Evolutionary conservation across 495 filamentous ascomycete species (phyloP), one percentile per base, ranked within the genome.

Genomic region (Podospora australis): DNA sequence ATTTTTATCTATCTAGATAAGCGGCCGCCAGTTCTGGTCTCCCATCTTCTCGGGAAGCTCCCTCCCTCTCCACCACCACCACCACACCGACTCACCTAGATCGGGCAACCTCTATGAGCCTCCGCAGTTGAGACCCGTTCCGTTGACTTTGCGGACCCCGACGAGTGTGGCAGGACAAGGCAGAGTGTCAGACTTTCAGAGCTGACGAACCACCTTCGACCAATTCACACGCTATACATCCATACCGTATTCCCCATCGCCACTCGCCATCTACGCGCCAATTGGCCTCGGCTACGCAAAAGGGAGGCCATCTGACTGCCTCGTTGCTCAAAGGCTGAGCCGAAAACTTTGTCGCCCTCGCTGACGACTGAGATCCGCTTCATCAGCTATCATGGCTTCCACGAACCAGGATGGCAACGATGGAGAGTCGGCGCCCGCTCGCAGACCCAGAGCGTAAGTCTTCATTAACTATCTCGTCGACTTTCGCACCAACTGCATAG

Each of bases 361-460:
- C 44, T 48, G 49, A 49, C 52, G 54, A 55, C 53, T 23, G 17
- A 25, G 46, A 53, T 47, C 43, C 46, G 35, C 49, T 29, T 16
- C 45, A 44, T 52, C 54, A 60, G 54, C 60, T 60, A 46, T 43
- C 42, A 63, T 63, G 60, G 57, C 47, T 7, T 20, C 17, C n/a
- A 32, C 59, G 20, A 24, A 19, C 51, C 36, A 49, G 30, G 53
- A 52, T 22, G 35, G 44, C 41, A 34, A 48, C 13, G 52, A 57
- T 23, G 47, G 41, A 26, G 55, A 58, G 2, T 44, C 52, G 36
- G 47, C 49, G 17, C 44, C 56, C 30, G 39, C 48, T 25, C 57
- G 57, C 19, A 48, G 60, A 26, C n/a, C n/a, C n/a, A 52, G 60
- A 60, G 60, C 63, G 63, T 66, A 56, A 30, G 63, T 59, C 34